Conservation (phyloP, 495 filamentous ascomycete species). For the Niebla homalea region DNA sequence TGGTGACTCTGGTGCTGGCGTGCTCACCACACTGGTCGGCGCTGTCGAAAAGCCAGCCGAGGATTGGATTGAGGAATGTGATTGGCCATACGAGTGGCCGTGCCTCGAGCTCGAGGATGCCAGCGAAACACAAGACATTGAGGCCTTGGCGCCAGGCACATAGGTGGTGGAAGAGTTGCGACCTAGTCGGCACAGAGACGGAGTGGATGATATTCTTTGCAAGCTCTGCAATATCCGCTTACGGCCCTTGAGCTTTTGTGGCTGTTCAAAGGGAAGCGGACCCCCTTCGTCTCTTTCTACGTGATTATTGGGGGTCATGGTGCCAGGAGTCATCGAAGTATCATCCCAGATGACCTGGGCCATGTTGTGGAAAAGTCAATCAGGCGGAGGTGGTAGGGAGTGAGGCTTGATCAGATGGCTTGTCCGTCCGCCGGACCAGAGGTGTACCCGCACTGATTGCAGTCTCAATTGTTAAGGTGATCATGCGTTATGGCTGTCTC, state of each 20-base stretch:
- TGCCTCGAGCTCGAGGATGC: constrained; percentile 44
- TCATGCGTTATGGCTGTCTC: no score
- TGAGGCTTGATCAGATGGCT: no score
- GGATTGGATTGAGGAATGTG: constrained; percentile 42
- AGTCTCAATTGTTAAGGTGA: no score
- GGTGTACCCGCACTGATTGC: no score
- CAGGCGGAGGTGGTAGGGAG: not conserved
- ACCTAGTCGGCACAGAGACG: constrained; percentile 52
- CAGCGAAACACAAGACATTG: constrained; percentile 78
- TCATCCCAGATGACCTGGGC: constrained; percentile 6
- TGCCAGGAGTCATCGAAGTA: not conserved
- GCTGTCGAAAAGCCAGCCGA: constrained; percentile 51
- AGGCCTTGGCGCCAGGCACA: constrained; percentile 55
- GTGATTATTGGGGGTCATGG: constrained; percentile 6
- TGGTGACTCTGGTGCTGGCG: constrained; percentile 27
- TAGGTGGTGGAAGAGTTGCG: constrained; percentile 44
- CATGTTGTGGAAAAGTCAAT: constrained; percentile 8
- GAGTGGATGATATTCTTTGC: constrained; percentile 79
- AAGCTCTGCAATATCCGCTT: constrained; percentile 65
- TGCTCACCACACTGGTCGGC: constrained; percentile 45
- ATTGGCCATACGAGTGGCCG: constrained; percentile 37
- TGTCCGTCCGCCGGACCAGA: no score
- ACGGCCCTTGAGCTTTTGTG: constrained; percentile 56
- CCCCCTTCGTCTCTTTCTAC: constrained; percentile 9
- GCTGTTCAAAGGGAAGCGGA: constrained; percentile 33